Conservation (phyloP, 2,329 filamentous ascomycete genomes). For the Clarireedia homoeocarpa region DNA sequence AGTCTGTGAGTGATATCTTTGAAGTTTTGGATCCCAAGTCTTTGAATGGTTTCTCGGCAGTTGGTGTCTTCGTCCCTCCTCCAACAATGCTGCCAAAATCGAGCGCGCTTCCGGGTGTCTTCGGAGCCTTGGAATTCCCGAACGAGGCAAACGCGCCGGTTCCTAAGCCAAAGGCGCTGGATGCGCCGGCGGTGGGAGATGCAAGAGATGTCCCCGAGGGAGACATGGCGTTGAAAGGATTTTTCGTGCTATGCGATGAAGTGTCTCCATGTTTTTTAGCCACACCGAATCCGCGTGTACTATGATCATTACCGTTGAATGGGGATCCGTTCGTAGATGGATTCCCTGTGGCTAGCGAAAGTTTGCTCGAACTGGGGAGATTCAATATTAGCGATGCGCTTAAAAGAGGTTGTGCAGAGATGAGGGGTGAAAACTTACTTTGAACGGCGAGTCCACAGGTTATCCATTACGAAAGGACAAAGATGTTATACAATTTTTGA, state of each 20-base stretch:
- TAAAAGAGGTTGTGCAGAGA: constrained; percentile 1
- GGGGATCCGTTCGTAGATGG: constrained; percentile 35
- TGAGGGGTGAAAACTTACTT: constrained; percentile 46
- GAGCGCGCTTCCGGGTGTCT: constrained; percentile 72
- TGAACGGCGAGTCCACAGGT: constrained; percentile 70
- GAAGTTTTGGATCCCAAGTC: constrained; percentile 32
- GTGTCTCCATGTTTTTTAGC: constrained; percentile 69
- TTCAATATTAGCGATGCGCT: constrained; percentile 12
- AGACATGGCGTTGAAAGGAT: constrained; percentile 60
- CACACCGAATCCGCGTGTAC: constrained; percentile 54
- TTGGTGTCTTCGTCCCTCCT: constrained; percentile 42
- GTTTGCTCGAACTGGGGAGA: constrained; percentile 53
- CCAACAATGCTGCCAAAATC: constrained; percentile 58
- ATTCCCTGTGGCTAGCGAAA: constrained; percentile 67
- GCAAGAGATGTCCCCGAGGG: constrained; percentile 6
- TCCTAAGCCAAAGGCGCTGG: constrained; percentile 86
- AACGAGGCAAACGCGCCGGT: constrained; percentile 97
- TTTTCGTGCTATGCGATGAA: constrained; percentile 65
- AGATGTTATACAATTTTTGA: constrained; percentile 1
- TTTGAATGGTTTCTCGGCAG: constrained; percentile 55
- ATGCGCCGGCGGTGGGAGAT: constrained; percentile 48
- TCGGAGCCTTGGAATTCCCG: constrained; percentile 79
- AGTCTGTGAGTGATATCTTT: constrained; percentile 37
- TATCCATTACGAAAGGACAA: constrained; percentile 26
- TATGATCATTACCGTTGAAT: constrained; percentile 36